Conservation (phyloP, 805 yeast genomes). For the Myxozyma kluyveri region DNA sequence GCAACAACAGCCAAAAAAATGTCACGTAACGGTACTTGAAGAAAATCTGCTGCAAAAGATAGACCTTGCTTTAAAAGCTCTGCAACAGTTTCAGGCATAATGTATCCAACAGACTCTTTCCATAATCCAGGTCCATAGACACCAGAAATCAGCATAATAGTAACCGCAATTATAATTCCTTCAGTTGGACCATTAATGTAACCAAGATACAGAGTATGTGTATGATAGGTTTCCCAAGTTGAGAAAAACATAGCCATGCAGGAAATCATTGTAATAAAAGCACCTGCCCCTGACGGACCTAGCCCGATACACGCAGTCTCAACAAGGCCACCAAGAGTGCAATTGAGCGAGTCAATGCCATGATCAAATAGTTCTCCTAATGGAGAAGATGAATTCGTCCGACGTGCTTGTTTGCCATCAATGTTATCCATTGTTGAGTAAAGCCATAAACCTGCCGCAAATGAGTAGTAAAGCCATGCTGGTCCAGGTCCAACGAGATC, state of each 20-base stretch:
- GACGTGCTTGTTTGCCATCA: slow-evolving; percentile 93
- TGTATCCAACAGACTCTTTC: slow-evolving; percentile 46
- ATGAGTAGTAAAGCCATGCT: slow-evolving; percentile 70
- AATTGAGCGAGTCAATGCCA: slow-evolving; percentile 71
- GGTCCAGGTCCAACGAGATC: slow-evolving; percentile 59
- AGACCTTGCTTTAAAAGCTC: not conserved
- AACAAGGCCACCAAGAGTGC: slow-evolving; percentile 72
- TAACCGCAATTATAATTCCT: slow-evolving; percentile 70
- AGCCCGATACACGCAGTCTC: slow-evolving; percentile 73
- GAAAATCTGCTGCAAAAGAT: slow-evolving; percentile 43
- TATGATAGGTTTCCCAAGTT: slow-evolving; percentile 33
- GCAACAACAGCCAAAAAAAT: slow-evolving; percentile 36
- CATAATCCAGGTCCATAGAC: slow-evolving; percentile 67
- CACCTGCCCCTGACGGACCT: slow-evolving; percentile 75
- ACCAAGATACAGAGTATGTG: slow-evolving; percentile 63
- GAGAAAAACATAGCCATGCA: slow-evolving; percentile 47
- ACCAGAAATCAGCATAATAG: slow-evolving; percentile 62
- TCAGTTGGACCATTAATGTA: slow-evolving; percentile 94
- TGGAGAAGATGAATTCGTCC: slow-evolving; percentile 89
- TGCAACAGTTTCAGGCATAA: slow-evolving; percentile 33
- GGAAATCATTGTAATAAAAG: slow-evolving; percentile 71
- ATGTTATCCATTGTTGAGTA: slow-evolving; percentile 97
- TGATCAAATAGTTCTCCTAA: slow-evolving; percentile 95
- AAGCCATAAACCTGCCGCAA: slow-evolving; percentile 78
- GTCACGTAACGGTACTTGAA: slow-evolving; percentile 42